A percentile compares a stretch with the other conserved stretches of the same genome.
Conservation (phyloP, 768 basidiomycete species). For the Tephrocybe sp. region DNA sequence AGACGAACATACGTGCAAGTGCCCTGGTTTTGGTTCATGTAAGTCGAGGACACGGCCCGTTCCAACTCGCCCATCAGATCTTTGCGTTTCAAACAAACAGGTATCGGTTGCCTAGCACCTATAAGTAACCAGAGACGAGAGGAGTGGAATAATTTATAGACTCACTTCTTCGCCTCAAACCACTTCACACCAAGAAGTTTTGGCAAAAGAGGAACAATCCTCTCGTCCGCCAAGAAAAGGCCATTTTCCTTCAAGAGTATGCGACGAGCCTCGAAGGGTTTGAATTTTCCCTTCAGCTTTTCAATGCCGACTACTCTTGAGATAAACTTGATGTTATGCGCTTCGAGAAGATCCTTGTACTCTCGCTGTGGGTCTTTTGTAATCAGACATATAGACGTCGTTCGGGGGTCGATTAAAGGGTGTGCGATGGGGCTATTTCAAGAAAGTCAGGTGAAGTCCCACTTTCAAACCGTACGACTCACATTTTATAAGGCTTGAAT, state of each 20-base stretch:
- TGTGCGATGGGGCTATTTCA: slow-evolving; percentile 69
- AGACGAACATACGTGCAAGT: slow-evolving; percentile 77
- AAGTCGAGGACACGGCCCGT: slow-evolving; percentile 89
- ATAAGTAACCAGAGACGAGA: slow-evolving; percentile 10
- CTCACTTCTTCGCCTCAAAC: slow-evolving; percentile 95
- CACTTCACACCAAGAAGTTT: slow-evolving; percentile 85
- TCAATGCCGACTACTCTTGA: slow-evolving; percentile 86
- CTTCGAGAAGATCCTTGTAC: slow-evolving; percentile 90
- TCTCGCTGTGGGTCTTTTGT: slow-evolving; percentile 94
- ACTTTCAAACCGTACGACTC: slow-evolving; percentile 28
- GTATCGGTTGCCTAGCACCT: slow-evolving; percentile 81
- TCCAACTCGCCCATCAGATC: slow-evolving; percentile 93
- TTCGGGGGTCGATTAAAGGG: slow-evolving; percentile 82
- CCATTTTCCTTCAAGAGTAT: slow-evolving; percentile 86
- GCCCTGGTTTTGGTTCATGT: slow-evolving; percentile 93
- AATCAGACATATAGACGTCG: slow-evolving; percentile 82
- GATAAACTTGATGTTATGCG: slow-evolving; percentile 83
- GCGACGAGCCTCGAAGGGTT: slow-evolving; percentile 79
- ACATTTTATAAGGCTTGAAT: slow-evolving; percentile 87
- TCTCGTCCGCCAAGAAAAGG: slow-evolving; percentile 91
- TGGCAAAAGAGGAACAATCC: slow-evolving; percentile 85
- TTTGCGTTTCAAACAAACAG: slow-evolving; percentile 85
- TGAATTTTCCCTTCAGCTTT: slow-evolving; percentile 95
- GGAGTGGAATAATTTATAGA: slow-evolving; percentile 2
- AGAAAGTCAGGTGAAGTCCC: slow-evolving; percentile 4